A percentile compares a stretch with the other conserved stretches of the same genome.
These are phyloP conservation scores for Hansenula lynferdii DNA, from an alignment of 1,139 yeast species.

Conservation along the genomic window DNA sequence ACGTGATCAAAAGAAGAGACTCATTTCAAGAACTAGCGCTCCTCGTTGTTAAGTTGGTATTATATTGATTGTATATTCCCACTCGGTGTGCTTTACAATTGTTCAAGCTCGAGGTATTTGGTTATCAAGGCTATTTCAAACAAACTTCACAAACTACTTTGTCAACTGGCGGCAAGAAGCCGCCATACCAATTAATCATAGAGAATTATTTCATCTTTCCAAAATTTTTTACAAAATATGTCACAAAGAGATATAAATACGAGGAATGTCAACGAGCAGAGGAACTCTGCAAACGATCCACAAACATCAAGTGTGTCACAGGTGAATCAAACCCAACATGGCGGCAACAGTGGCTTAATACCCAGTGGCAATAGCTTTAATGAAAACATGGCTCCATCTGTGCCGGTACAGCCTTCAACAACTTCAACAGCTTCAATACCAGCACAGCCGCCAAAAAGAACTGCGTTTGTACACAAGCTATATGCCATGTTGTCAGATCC, in stretches of 20 bases:
- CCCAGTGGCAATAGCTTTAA: background rate
- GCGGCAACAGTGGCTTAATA: background rate
- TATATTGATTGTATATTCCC: no score
- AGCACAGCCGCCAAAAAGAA: slow-evolving; percentile 34
- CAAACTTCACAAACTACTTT: background rate
- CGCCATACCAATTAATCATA: background rate
- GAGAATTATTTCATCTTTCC: background rate
- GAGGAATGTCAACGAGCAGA: background rate
- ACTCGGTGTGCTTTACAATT: no score
- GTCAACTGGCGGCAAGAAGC: background rate
- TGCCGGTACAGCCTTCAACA: background rate
- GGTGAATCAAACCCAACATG: background rate
- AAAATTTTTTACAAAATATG: no score
- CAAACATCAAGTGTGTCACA: no score
- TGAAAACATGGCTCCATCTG: background rate
- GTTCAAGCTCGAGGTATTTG: background rate
- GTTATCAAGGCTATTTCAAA: background rate
- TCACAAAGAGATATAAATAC: background rate
- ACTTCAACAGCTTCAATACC: background rate
- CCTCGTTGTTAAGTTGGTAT: no score
- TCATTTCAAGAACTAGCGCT: no score
- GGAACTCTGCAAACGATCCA: no score
- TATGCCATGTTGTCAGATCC: slow-evolving; percentile 56
- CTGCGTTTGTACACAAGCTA: slow-evolving; percentile 61
- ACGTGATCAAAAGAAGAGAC: no score